phyloP scores from a whole-genome alignment of 23 red algal genomes.

The Gracilaria vermiculophylla region DNA sequence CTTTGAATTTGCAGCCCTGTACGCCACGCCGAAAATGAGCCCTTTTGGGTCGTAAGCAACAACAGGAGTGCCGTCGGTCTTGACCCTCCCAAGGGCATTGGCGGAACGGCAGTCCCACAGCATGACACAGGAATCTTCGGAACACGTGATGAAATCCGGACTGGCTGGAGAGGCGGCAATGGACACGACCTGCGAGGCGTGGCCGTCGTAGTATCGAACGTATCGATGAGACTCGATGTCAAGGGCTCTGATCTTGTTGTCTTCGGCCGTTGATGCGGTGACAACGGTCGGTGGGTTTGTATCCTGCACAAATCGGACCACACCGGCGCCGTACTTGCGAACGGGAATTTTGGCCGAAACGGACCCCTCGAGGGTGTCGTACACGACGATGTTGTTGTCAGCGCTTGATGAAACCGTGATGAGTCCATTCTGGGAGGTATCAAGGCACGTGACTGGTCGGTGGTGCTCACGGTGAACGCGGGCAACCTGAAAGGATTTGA shows the following conservation, averaged over 20 bases:
- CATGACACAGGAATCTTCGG: slow-evolving; percentile 70
- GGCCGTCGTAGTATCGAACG: slow-evolving; percentile 75
- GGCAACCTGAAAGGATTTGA: slow-evolving; percentile 38
- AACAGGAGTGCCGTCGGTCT: slow-evolving; percentile 50
- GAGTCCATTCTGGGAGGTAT: slow-evolving; percentile 71
- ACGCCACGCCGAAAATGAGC: slow-evolving; percentile 87
- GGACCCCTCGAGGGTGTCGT: slow-evolving; percentile 64
- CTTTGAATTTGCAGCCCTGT: slow-evolving; percentile 41
- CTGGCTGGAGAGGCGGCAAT: slow-evolving; percentile 72
- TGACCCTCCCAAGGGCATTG: slow-evolving; percentile 56
- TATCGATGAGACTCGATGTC: slow-evolving; percentile 68
- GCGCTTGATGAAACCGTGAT: slow-evolving; percentile 49
- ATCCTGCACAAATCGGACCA: slow-evolving; percentile 69
- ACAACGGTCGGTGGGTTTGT: slow-evolving; percentile 57
- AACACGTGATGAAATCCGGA: slow-evolving; percentile 78
- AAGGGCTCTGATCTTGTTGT: slow-evolving; percentile 69
- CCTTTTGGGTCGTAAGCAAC: slow-evolving; percentile 92
- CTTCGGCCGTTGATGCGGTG: slow-evolving; percentile 40
- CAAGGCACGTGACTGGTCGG: slow-evolving; percentile 66
- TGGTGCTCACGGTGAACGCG: slow-evolving; percentile 49
- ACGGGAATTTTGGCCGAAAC: slow-evolving; percentile 78
- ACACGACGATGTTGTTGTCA: slow-evolving; percentile 70
- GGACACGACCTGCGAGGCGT: slow-evolving; percentile 62
- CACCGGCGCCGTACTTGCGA: slow-evolving; percentile 79
- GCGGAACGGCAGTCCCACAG: slow-evolving; percentile 83